phyloP scores from a whole-genome alignment of 768 basidiomycete species.

The Boletus subcaerulescens region DNA sequence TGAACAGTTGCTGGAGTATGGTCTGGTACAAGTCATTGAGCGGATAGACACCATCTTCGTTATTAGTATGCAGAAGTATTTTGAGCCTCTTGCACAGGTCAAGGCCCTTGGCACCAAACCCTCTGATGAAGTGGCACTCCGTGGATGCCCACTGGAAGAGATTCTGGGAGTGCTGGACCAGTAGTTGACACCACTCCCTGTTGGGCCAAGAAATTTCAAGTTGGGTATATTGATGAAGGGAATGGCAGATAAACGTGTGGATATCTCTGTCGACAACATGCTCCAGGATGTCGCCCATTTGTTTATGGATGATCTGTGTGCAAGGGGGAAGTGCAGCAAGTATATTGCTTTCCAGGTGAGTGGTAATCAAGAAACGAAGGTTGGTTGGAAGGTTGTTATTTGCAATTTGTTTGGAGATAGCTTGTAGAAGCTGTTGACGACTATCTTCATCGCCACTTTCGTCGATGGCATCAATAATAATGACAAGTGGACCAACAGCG shows the following conservation, averaged over 20 bases:
- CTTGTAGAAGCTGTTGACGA: too few relatives aligned
- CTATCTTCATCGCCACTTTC: too few relatives aligned
- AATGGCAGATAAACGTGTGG: background rate
- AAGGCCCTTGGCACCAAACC: background rate
- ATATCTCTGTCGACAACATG: background rate
- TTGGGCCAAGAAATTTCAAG: background rate
- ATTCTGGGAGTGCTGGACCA: background rate
- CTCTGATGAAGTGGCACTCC: background rate
- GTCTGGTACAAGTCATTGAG: background rate
- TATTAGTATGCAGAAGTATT: background rate
- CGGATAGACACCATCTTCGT: background rate
- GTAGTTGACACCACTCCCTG: conserved; percentile 4
- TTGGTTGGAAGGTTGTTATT: too few relatives aligned
- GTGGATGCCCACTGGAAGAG: background rate
- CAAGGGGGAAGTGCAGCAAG: too few relatives aligned
- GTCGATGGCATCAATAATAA: too few relatives aligned
- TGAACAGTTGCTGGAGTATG: background rate
- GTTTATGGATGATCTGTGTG: too few relatives aligned
- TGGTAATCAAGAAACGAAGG: too few relatives aligned
- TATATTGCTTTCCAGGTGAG: too few relatives aligned
- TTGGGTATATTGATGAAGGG: background rate
- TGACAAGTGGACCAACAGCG: too few relatives aligned
- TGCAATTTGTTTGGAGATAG: too few relatives aligned
- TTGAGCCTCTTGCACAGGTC: background rate
- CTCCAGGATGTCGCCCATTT: background rate